A percentile compares a stretch with the other conserved stretches of the same genome.
Evolutionary conservation across 176 grass and related monocot species (phyloP).

Genomic region (Saccharum spontaneum): DNA sequence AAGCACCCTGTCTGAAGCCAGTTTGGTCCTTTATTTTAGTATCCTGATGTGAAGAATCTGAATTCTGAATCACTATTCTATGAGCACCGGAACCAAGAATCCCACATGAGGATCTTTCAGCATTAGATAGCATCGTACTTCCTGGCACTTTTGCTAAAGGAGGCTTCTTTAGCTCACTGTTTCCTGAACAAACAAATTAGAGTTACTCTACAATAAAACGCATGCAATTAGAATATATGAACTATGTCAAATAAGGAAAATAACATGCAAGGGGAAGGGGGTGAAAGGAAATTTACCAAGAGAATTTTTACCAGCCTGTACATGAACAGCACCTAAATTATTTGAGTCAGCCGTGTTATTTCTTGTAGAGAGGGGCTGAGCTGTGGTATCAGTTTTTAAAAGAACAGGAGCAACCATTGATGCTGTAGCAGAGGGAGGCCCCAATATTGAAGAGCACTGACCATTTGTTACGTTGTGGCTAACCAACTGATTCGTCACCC

Average conservation of each 20-base stretch:
- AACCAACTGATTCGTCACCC: constrained; percentile 37
- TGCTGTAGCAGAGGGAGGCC: constrained; percentile 39
- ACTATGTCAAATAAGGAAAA: not conserved
- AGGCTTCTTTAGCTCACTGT: constrained; percentile 66
- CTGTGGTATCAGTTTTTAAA: constrained; percentile 50
- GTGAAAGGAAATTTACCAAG: constrained; percentile 39
- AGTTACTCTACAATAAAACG: constrained; percentile 4
- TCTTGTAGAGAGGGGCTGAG: constrained; percentile 33
- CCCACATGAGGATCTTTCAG: constrained; percentile 40
- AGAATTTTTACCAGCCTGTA: constrained; percentile 42
- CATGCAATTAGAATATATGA: constrained; percentile 14
- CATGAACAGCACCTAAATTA: constrained; percentile 42
- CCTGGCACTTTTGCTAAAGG: constrained; percentile 41
- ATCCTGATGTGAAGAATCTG: constrained; percentile 39
- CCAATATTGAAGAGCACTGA: constrained; percentile 62
- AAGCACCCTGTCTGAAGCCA: constrained; percentile 44
- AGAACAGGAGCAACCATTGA: constrained; percentile 30
- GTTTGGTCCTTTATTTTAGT: constrained; percentile 47
- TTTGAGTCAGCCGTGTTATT: constrained; percentile 40
- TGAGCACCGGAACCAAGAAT: constrained; percentile 50
- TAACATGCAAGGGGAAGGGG: not conserved
- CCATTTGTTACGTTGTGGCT: constrained; percentile 38
- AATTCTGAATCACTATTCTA: constrained; percentile 40
- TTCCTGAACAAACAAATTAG: constrained; percentile 47
- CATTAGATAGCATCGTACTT: constrained; percentile 37